These are phyloP conservation scores for Graphiopsis chlorocephala DNA, from an alignment of 2,329 filamentous ascomycete species.

Conservation along the genomic window DNA sequence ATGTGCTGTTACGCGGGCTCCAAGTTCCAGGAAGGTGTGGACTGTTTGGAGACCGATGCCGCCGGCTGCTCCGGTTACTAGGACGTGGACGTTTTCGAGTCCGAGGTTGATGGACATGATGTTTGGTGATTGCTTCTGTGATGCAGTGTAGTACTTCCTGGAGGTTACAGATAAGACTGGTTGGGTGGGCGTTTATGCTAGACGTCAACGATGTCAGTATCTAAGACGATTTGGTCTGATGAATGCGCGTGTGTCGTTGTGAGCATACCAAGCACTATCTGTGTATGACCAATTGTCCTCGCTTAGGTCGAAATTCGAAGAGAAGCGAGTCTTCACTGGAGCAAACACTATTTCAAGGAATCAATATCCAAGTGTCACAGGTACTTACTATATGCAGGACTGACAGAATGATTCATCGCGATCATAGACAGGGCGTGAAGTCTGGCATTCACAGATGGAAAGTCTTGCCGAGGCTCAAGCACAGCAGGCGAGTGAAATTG, in stretches of 20 bases:
- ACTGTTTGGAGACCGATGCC: conserved; percentile 33
- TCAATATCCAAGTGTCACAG: neutral
- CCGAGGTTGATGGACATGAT: conserved; percentile 33
- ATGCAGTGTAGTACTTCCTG: neutral
- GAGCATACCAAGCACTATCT: neutral
- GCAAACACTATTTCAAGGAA: neutral
- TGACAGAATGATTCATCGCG: neutral
- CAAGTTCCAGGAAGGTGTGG: conserved; percentile 29
- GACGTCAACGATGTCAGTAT: neutral
- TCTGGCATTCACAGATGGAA: neutral
- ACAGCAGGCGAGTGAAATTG: no score
- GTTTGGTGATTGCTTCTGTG: neutral
- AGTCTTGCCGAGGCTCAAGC: conserved; percentile 5
- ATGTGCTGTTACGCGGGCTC: conserved; percentile 41
- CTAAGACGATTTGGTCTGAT: neutral
- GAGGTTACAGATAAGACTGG: neutral
- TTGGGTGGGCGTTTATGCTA: neutral
- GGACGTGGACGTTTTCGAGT: conserved; percentile 31
- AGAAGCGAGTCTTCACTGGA: no score
- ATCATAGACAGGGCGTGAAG: conserved; percentile 4
- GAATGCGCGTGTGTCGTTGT: neutral
- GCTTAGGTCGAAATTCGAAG: no score
- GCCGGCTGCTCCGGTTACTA: conserved; percentile 36
- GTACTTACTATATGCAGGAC: neutral
- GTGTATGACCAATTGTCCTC: neutral